Evolutionary conservation across 2,329 filamentous ascomycete genomes (phyloP), one percentile per base, ranked within the genome.

Genomic region (Ceratocystis albifundus): DNA sequence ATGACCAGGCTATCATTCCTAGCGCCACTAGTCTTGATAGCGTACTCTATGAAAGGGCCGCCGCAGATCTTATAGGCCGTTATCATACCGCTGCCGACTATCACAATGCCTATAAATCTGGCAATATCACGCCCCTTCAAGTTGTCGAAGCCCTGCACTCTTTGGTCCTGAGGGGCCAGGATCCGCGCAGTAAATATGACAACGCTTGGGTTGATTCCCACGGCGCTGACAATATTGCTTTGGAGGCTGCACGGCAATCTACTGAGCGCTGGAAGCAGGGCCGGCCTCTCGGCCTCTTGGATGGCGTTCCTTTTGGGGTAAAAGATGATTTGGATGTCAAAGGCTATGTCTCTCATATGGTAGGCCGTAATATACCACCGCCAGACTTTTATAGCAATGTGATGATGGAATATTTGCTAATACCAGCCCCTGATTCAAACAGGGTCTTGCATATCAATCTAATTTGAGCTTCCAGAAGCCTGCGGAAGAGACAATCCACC

Each of bases 291-390:
- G 81, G 89, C 12, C 77, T 89, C 4, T 77, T 96, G 6, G 91
- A 96, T 71, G 91, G 91, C 12, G 84, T 96, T 0, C 91, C 90
- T 0, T 82, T 95, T 62, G 88, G 87, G 0, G 83, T 94, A 71
- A 96, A 96, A 76, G 90, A 95, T 72, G 90, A 96, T 72, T 80
- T 87, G 17, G 80, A 87, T 69, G 78, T 91, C 41, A 80, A 84
- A 69, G 89, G 88, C 15, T 92, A 90, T 73, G 80, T 83, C 63
- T 83, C 81, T 69, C 87, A 84, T 65, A 76, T 82, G 61, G 90
- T 88, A 85, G 87, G 71, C 53, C n/a, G 28, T n/a, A 4, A 5
- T 7, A n/a, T 20, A 28, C 4, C 48, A 2, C 7, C 10, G 15
- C 12, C 1, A 53, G 48, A 15, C 2, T 15, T 8, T 28, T 15